phyloP scores from a whole-genome alignment of 768 basidiomycete species.

The Pleurotus tuber-regium region DNA sequence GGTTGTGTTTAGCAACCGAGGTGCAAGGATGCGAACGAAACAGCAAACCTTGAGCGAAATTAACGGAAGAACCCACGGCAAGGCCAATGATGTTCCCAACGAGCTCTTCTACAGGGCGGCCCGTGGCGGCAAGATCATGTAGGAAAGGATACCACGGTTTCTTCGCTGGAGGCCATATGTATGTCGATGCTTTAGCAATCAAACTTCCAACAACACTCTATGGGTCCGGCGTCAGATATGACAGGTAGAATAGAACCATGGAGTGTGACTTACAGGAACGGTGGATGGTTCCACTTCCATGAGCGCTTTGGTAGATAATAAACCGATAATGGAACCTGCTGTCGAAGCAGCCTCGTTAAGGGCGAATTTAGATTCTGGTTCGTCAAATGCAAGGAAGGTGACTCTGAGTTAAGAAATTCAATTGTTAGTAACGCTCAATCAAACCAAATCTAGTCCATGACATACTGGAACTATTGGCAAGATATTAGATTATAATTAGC shows the following conservation, averaged over 20 bases:
- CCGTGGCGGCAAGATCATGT: conserved; percentile 29
- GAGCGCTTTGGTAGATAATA: conserved; percentile 9
- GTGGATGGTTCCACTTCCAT: conserved; percentile 5
- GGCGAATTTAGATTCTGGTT: conserved; percentile 13
- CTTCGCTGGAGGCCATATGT: conserved; percentile 26
- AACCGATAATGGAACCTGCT: background rate
- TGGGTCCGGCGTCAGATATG: background rate
- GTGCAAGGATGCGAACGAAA: background rate
- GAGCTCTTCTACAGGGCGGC: conserved; percentile 38
- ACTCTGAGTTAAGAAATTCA: conserved; percentile 8
- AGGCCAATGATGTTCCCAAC: conserved; percentile 44
- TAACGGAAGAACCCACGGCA: conserved; percentile 45
- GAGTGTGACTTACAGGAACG: background rate
- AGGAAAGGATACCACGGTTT: conserved; percentile 41
- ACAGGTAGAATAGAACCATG: background rate
- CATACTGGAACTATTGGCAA: conserved; percentile 12
- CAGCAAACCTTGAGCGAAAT: conserved; percentile 39
- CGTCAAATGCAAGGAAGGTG: conserved; percentile 17
- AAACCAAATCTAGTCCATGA: background rate
- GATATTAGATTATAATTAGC: background rate
- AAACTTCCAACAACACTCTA: conserved; percentile 29
- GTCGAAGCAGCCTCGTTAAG: conserved; percentile 4
- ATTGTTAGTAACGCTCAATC: no score
- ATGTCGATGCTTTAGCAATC: conserved; percentile 21
- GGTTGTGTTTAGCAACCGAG: background rate